Evolutionary conservation across 495 filamentous ascomycete species (phyloP).

Genomic region (Neurospora sp.): DNA sequence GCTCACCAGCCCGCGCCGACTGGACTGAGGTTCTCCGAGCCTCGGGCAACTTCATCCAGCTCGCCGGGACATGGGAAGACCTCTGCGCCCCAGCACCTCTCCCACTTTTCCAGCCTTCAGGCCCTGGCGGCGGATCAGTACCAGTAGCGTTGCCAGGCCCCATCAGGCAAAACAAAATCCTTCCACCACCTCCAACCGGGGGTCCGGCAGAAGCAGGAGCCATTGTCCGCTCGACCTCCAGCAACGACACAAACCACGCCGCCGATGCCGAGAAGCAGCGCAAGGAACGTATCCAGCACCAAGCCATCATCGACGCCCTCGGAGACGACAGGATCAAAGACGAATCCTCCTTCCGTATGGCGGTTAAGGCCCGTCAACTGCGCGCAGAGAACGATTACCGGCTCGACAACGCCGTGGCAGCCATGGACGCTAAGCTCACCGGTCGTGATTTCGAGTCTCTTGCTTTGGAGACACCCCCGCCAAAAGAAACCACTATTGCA

Average conservation of each 20-base stretch:
- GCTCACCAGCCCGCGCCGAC: slow-evolving; percentile 62
- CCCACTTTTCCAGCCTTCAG: slow-evolving; percentile 19
- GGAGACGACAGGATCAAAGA: slow-evolving; percentile 56
- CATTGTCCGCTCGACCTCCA: not conserved
- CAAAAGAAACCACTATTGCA: not conserved
- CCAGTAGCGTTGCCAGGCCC: slow-evolving; percentile 1
- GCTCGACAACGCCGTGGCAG: slow-evolving; percentile 18
- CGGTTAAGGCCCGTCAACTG: slow-evolving; percentile 49
- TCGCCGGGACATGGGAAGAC: slow-evolving; percentile 53
- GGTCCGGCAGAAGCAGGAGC: not conserved
- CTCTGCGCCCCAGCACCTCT: slow-evolving; percentile 61
- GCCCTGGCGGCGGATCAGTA: slow-evolving; percentile 2
- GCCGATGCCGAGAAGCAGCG: slow-evolving; percentile 36
- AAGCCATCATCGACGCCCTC: slow-evolving; percentile 54
- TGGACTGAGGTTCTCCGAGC: slow-evolving; percentile 67
- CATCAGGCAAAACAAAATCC: not conserved
- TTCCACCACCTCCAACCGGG: not conserved
- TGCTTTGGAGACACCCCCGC: not conserved
- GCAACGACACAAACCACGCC: slow-evolving; percentile 4
- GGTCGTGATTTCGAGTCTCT: not conserved
- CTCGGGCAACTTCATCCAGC: slow-evolving; percentile 53
- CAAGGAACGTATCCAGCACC: slow-evolving; percentile 49
- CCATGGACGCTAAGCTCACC: slow-evolving; percentile 7
- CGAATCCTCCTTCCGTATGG: slow-evolving; percentile 50
- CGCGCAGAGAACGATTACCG: slow-evolving; percentile 41